phyloP scores from a whole-genome alignment of 1,284 basidiomycete species.

The Trichosporon faecale region DNA sequence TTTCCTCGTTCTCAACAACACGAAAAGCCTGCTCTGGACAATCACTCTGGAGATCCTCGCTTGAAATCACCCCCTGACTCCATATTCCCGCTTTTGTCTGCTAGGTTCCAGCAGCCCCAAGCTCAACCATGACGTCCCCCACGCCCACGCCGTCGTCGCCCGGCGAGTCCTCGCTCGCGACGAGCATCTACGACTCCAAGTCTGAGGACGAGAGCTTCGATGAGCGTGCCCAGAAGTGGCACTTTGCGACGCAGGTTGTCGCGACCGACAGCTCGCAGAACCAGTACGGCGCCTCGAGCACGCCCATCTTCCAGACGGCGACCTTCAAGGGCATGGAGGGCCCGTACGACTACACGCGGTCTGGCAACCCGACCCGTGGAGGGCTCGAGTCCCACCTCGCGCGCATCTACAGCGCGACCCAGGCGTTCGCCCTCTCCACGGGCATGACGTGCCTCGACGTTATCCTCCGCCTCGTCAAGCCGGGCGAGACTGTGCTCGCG shows the following conservation, averaged over 20 bases:
- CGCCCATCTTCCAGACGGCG: constrained; percentile 96
- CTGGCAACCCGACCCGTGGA: constrained; percentile 93
- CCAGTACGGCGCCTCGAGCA: constrained; percentile 88
- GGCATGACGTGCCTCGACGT: constrained; percentile 98
- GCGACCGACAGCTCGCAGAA: constrained; percentile 86
- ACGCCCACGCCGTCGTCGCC: constrained; percentile 34
- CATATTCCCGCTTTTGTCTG: not conserved
- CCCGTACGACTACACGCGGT: constrained; percentile 85
- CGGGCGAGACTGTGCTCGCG: constrained; percentile 90
- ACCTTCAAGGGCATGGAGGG: constrained; percentile 95
- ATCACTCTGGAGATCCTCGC: not conserved
- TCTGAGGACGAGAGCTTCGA: constrained; percentile 34
- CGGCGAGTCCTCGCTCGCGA: constrained; percentile 40
- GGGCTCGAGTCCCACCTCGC: constrained; percentile 94
- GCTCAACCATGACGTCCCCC: constrained; percentile 14
- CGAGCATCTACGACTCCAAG: constrained; percentile 34
- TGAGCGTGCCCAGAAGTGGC: constrained; percentile 41
- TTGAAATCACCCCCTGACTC: not conserved
- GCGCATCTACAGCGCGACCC: constrained; percentile 82
- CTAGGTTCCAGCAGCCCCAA: not conserved
- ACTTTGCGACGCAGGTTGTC: constrained; percentile 59
- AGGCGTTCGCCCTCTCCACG: constrained; percentile 88
- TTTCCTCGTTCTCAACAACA: constrained; percentile 9
- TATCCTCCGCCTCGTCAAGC: constrained; percentile 88
- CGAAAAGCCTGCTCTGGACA: not conserved